Evolutionary conservation across 345 rosid species (phyloP).

Genomic region (Euphorbia tirucalli): DNA sequence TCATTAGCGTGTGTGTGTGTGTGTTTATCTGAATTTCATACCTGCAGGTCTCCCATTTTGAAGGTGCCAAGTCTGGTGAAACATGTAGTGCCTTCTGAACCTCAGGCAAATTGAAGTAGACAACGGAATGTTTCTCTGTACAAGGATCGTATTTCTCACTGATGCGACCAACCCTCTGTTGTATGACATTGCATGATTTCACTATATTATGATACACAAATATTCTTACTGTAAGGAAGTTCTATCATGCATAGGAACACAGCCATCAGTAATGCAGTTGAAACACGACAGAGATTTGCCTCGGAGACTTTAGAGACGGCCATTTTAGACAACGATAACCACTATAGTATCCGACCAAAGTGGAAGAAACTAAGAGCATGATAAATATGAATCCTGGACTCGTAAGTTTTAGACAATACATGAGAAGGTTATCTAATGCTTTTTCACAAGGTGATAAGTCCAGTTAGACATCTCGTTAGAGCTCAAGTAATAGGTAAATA

Average conservation of each 20-base stretch:
- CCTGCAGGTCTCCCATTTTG: constrained; percentile 94
- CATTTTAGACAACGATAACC: not conserved
- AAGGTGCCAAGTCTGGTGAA: constrained; percentile 54
- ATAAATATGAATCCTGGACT: not conserved
- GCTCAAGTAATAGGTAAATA: too few species aligned
- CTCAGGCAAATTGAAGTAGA: constrained; percentile 78
- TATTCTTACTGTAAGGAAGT: not conserved
- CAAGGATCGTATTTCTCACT: constrained; percentile 82
- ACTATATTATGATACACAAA: not conserved
- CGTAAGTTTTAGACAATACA: too few species aligned
- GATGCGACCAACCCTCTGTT: constrained; percentile 54
- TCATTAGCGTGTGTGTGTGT: too few species aligned
- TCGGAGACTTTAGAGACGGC: not conserved
- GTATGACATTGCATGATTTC: constrained; percentile 13
- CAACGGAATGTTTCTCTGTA: constrained; percentile 71
- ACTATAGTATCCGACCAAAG: not conserved
- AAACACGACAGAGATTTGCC: not conserved
- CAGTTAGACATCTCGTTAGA: too few species aligned
- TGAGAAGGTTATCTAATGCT: too few species aligned
- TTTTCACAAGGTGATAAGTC: too few species aligned
- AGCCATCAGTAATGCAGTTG: not conserved
- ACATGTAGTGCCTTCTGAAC: constrained; percentile 86
- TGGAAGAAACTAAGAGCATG: not conserved
- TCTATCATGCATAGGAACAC: not conserved
- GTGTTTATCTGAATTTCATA: too few species aligned